Evolutionary conservation across 2,329 filamentous ascomycete genomes (phyloP), one percentile per base, ranked within the genome.

Genomic region (Epichloe gansuensis): DNA sequence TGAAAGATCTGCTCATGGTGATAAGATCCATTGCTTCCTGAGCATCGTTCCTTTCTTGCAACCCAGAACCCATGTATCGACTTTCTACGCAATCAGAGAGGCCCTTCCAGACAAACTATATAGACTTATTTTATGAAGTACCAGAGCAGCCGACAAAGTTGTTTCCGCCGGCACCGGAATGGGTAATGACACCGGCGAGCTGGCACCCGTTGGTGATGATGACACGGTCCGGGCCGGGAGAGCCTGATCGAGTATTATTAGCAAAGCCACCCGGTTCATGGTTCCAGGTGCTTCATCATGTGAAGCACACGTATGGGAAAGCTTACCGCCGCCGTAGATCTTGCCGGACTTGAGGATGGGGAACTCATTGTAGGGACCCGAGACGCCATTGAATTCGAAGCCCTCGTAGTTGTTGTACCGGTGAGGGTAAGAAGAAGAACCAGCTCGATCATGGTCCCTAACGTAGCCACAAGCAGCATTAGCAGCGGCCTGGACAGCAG

Each of bases 121-220:
- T 11, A 9, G 8, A 8, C 23, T 53, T 31, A 58, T 17, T 23
- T 53, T 31, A 58, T 17, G 52, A 48, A 12, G 62, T 65, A 4
- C 62, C 63, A 0, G 52, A 56, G 66, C 83, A 87, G n/a, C 72
- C 76, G 52, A 87, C 81, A 67, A 88, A 88, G 67, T 77, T 72
- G 64, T 86, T 82, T 7, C 81, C 81, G 49, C 75, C 79, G 17
- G 84, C 83, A 31, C 84, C 84, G 23, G 81, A 85, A 62, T 88
- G 85, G 0, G 85, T 88, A 56, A 88, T 85, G 31, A 77, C 70
- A 39, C 82, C 83, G 13, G 81, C 83, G 45, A 78, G 73, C 53
- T 75, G 54, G 59, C 82, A 77, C 15, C 67, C 55, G 0, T 62
- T 71, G 62, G 80, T 83, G 54, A 63, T 64, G 69, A 87, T 81